Evolutionary conservation across 345 rosid species (phyloP), one percentile per base, ranked within the genome.

Genomic region (Lepidium didymum): DNA sequence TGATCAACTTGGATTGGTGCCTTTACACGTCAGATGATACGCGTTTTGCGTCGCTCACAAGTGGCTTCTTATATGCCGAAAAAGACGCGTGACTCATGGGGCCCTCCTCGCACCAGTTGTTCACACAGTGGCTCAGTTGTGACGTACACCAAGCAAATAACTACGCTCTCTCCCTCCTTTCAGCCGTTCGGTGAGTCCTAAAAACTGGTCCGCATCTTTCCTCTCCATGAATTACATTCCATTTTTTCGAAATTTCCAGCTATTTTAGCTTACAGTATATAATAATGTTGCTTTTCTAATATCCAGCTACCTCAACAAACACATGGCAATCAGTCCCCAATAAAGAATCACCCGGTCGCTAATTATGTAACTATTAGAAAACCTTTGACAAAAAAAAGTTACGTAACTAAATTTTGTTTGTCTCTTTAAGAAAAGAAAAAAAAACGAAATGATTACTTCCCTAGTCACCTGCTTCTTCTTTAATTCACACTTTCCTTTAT

Each of bases 1-100:
- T n/a, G 6, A 27, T 56, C 71, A 72, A 72, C 71, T 73, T 57
- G 71, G 33, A n/a, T 63, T 35, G 16, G 58, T 6, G 15, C 54
- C 12, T 42, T 50, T 59, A 5, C 51, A 23, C 37, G 69, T 27
- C n/a, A 8, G 35, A 10, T 8, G 16, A 29, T 25, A 37, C 41
- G 40, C 49, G 31, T 38, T 3, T 40, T 69, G 67, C 53, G 12
- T 27, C 51, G 7, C 33, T 29, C 33, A 29, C 33, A 29, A 29
- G 33, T 29, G 33, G 7, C 33, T 62, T 19, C 12, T 34, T 14
- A 14, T 42, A 15, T 8, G 8, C 34, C 42, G 35, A 18, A 31
- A 25, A 35, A 38, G 42, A 56, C 36, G 31, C 65, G 76, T 72
- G 65, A 64, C 50, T 55, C 13, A n/a, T 63, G 25, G 75, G 64